Evolutionary conservation across 1,284 basidiomycete species (phyloP).

Genomic region (Xerocomus amazonicus): DNA sequence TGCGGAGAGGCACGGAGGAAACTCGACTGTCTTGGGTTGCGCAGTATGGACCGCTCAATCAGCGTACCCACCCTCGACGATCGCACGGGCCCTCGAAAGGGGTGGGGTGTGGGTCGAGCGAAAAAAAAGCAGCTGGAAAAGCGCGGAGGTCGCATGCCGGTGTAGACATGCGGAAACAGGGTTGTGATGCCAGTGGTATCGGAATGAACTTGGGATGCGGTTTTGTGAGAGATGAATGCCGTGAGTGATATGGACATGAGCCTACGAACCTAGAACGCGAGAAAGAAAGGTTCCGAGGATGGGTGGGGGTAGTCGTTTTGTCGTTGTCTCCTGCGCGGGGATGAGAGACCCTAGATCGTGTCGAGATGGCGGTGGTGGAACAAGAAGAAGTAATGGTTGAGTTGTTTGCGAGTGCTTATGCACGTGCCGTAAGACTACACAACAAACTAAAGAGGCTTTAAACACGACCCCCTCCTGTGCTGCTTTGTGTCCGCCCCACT

Average conservation of each 20-base stretch:
- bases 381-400: conserved; percentile 27
- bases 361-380: neutral
- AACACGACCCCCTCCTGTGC: conserved; percentile 34
- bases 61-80: neutral
- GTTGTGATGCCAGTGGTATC: conserved; percentile 16
- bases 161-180: conserved; percentile 24
- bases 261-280: conserved; percentile 12
- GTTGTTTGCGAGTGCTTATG: conserved; percentile 36
- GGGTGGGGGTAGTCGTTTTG: neutral
- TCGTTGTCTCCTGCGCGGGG: neutral
- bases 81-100: neutral
- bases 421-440: conserved; percentile 35
- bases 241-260: conserved; percentile 20
- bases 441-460: conserved; percentile 35
- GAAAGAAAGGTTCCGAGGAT: neutral
- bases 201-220: conserved; percentile 11
- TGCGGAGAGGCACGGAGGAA: conserved; percentile 6
- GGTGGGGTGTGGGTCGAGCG: neutral
- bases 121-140: conserved; percentile 3
- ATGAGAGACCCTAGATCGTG: too few species aligned
- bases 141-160: conserved; percentile 20
- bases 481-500: conserved; percentile 16
- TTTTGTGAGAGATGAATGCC: conserved; percentile 17
- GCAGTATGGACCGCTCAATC: neutral
- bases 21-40: conserved; percentile 5